Evolutionary conservation across 2,329 filamentous ascomycete genomes (phyloP), one percentile per base, ranked within the genome.

Genomic region (Fusarium miscanthi): DNA sequence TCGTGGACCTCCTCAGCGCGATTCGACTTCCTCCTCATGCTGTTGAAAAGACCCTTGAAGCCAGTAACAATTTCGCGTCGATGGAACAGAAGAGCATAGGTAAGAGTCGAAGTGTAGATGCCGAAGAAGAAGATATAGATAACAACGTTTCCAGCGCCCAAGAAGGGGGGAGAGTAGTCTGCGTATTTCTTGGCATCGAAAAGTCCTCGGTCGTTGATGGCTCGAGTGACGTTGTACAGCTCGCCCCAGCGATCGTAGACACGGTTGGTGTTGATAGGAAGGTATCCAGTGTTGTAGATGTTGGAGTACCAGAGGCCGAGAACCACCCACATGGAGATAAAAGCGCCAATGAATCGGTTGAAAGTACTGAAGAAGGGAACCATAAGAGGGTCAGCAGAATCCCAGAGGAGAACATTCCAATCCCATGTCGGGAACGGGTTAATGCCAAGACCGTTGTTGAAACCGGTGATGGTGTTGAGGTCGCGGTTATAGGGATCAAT

Each of bases 261-360:
- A 17, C 81, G 80, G 78, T 87, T 87, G 25, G 83, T 85, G 80
- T 86, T 87, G 80, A 88, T 86, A 35, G 85, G 84, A 31, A 87
- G 79, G 71, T 88, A 90, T 57, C 85, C 83, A 16, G 85, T 87
- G 78, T 88, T 87, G 81, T 87, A 91, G 4, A 87, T 80, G 59
- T 89, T 89, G 48, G 82, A 85, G 78, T 88, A 92, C 81, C 89
- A 91, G 13, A 92, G 76, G 31, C 81, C 87, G 5, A 87, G 78
- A 19, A 89, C 82, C 19, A 91, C 81, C 81, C 88, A 86, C 73
- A 86, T 85, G 46, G 85, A 87, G 38, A 88, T 70, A 17, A 90
- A 83, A 54, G 87, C 84, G 35, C 90, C 90, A 48, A 90, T 80
- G 68, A 91, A 83, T 27, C 87, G 88, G 78, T 92, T 92, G 60